Evolutionary conservation across 1,284 basidiomycete genomes (phyloP), one percentile per base, ranked within the genome.

Genomic region (Vanrija sp.): DNA sequence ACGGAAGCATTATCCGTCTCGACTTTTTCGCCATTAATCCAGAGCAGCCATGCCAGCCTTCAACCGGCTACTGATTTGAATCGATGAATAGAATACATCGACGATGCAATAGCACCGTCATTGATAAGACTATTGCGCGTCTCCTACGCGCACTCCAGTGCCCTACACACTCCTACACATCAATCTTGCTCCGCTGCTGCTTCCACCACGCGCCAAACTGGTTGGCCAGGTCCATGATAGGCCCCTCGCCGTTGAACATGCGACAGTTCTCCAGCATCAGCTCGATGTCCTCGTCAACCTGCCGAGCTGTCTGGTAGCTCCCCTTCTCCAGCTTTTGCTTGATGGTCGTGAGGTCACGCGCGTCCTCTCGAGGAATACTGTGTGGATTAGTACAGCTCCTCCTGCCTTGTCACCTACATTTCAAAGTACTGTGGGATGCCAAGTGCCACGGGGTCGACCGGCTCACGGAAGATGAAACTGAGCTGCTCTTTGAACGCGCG

Each of bases 311-410:
- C 21, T 56, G 43, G 48, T 70, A 70, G 29, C 51, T 43, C 9
- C 64, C 66, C 43, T 66, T 67, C 38, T 95, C 88, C 55, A 98
- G 79, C 69, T 90, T 93, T 61, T 81, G 78, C 61, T 86, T 85
- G 70, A 98, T 95, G 40, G 88, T 85, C 52, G 81, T 79, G 52
- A 98, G 78, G 77, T 98, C 95, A 39, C 95, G 84, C 3, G 92
- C 91, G 62, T 95, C 86, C 65, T 90, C 72, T 25, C 38, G 62
- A 29, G 67, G 71, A 50, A 72, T 75, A 40, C 65, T 73, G 51
- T 59, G 60, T 42, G 8, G 44, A 48, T 88, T 58, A 80, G 93
- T 77, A 69, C 90, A 87, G 38, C 1, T 16, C 1, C 58, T 62
- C 58, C 44, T 46, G 23, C 7, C 5, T 12, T 5, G 12, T 16